A percentile compares a stretch with the other conserved stretches of the same genome.
These are phyloP conservation scores for Stachybotrys chartarum DNA, from an alignment of 2,329 filamentous ascomycete genomes.

Conservation along the genomic window DNA sequence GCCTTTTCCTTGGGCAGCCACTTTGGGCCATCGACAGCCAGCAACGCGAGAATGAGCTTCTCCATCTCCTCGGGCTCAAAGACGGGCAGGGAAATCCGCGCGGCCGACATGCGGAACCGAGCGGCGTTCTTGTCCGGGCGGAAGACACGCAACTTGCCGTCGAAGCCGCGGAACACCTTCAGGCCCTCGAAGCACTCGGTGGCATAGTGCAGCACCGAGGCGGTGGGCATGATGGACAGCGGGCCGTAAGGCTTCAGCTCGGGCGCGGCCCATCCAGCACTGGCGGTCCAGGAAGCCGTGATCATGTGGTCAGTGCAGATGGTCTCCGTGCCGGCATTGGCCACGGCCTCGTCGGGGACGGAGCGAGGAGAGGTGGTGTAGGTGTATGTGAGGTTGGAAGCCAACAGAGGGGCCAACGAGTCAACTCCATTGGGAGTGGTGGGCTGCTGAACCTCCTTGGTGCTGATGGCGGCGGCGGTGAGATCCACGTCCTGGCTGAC, in stretches of 20 bases:
- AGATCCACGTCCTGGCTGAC: constrained; percentile 42
- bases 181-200: constrained; percentile 85
- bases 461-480: constrained; percentile 42
- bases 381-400: constrained; percentile 53
- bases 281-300: constrained; percentile 58
- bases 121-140: constrained; percentile 66
- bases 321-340: constrained; percentile 41
- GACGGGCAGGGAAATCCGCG: constrained; percentile 65
- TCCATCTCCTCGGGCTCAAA: constrained; percentile 68
- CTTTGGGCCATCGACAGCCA: constrained; percentile 65
- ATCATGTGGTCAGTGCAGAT: constrained; percentile 86
- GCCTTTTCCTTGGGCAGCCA: constrained; percentile 69
- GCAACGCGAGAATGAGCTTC: constrained; percentile 64
- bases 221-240: constrained; percentile 71
- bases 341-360: constrained; percentile 43
- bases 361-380: constrained; percentile 41
- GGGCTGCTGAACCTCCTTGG: constrained; percentile 31
- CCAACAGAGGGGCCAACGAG: constrained; percentile 53
- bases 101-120: constrained; percentile 53
- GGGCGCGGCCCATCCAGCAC: constrained; percentile 65
- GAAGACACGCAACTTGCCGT: constrained; percentile 70
- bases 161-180: constrained; percentile 74
- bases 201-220: constrained; percentile 78
- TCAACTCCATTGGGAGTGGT: constrained; percentile 29
- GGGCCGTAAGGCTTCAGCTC: constrained; percentile 72